These are phyloP conservation scores for Sphenostylis stenocarpa DNA, from an alignment of 306 rosid species.

Conservation along the genomic window DNA sequence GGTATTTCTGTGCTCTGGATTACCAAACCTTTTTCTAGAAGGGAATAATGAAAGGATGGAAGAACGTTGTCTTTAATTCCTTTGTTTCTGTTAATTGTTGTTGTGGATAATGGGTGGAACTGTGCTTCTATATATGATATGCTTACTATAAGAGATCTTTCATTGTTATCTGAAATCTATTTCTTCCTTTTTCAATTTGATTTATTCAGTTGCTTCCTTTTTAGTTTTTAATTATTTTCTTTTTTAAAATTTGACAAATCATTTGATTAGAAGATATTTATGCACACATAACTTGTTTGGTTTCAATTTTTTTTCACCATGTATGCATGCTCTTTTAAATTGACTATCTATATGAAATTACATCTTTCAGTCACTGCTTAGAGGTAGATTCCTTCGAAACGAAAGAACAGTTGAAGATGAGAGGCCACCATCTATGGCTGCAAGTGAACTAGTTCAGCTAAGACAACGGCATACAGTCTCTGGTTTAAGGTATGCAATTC, in stretches of 20 bases:
- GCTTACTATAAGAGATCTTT: constrained; percentile 12
- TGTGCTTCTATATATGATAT: constrained; percentile 19
- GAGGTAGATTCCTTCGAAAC: constrained; percentile 98
- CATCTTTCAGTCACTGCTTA: constrained; percentile 82
- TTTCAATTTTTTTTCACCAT: neutral
- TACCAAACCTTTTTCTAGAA: neutral
- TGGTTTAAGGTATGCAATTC: constrained; percentile 73
- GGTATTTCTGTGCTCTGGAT: constrained; percentile 10
- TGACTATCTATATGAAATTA: constrained; percentile 41
- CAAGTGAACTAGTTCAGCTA: constrained; percentile 84
- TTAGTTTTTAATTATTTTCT: neutral
- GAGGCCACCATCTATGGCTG: constrained; percentile 92
- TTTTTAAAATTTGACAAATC: neutral
- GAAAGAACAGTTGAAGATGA: constrained; percentile 90
- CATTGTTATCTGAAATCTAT: neutral
- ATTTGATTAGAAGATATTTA: neutral
- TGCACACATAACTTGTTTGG: neutral
- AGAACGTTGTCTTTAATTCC: neutral
- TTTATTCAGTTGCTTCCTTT: neutral
- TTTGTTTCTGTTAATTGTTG: neutral
- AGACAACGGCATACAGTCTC: constrained; percentile 95
- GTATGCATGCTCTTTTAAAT: constrained; percentile 13
- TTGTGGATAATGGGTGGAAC: constrained; percentile 16
- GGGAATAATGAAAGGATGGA: neutral
- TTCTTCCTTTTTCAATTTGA: neutral